Evolutionary conservation across 176 grass and related monocot genomes (phyloP), one percentile per base, ranked within the genome.

Genomic region (Oryza glumipatula): DNA sequence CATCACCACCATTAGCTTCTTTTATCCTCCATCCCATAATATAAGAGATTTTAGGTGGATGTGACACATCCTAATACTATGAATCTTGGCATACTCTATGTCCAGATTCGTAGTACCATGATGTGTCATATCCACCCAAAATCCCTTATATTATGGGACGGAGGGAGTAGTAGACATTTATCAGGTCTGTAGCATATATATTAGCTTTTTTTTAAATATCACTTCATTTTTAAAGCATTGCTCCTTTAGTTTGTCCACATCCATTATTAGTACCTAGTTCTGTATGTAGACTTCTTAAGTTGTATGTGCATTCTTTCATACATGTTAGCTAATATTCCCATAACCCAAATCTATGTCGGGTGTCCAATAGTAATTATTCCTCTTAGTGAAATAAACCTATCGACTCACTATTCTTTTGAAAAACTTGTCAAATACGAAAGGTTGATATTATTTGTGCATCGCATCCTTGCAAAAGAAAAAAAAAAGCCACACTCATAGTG

Each of bases 381-480:
- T 63, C 58, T 22, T 63, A 63, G 19, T n/a, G 19, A n/a, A 63
- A 22, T 63, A 23, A 21, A 58, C 17, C 52, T 56, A 58, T 0
- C 9, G 7, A 58, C 5, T 58, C 6, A 58, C 13, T 13, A 2
- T 21, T n/a, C 19, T 58, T 58, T 21, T 21, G 21, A n/a, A n/a
- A 52, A 56, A 56, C 52, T 21, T 56, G 52, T 56, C 17, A 58
- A 58, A n/a, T 58, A 58, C 17, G 21, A 21, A 56, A 21, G 6
- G 5, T 51, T 65, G 26, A n/a, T 13, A 83, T 48, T 75, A 41
- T 63, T 61, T 82, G 45, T 81, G 48, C 48, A 71, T 41, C 4
- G 8, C 65, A 65, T 66, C 16, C 13, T 74, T 4, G 16, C 52
- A 56, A 19, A 58, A 52, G 14, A n/a, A 21, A 2, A 58, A 58